phyloP scores from a whole-genome alignment of 2,329 filamentous ascomycete species.

The Chaetomiaceae sp. region DNA sequence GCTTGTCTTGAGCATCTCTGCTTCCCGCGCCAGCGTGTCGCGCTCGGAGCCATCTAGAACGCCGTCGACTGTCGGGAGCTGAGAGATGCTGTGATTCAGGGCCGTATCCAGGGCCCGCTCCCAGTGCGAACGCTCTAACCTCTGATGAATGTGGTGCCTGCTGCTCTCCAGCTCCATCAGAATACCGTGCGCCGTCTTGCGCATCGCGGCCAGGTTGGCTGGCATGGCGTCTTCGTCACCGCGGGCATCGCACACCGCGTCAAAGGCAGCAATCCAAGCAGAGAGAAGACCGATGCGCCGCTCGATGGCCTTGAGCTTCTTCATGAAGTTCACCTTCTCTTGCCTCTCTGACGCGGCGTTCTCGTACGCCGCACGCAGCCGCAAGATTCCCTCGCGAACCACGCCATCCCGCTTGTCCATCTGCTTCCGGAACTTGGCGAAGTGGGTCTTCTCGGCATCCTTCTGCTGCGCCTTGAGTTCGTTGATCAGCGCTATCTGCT shows the following conservation, averaged over 20 bases:
- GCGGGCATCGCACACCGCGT: conserved; percentile 66
- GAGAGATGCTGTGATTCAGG: conserved; percentile 74
- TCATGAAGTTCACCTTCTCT: conserved; percentile 73
- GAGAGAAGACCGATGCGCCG: conserved; percentile 80
- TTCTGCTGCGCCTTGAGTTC: conserved; percentile 91
- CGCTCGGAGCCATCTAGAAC: conserved; percentile 60
- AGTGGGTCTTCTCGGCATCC: conserved; percentile 74
- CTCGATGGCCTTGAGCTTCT: conserved; percentile 75
- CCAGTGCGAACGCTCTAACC: conserved; percentile 75
- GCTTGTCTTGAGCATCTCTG: conserved; percentile 75
- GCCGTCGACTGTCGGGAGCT: conserved; percentile 66
- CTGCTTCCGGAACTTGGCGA: conserved; percentile 86
- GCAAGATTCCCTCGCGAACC: conserved; percentile 68
- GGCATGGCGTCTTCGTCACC: conserved; percentile 64
- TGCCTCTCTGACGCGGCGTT: conserved; percentile 70
- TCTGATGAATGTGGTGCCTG: conserved; percentile 83
- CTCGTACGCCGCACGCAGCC: conserved; percentile 78
- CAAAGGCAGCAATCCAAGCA: conserved; percentile 89
- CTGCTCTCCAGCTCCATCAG: conserved; percentile 84
- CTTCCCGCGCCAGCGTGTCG: conserved; percentile 69
- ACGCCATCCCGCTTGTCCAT: conserved; percentile 74
- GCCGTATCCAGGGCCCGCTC: conserved; percentile 82
- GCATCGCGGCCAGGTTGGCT: conserved; percentile 63
- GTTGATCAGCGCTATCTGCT: conserved; percentile 95
- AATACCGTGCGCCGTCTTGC: conserved; percentile 84